Conservation (phyloP, 2,329 filamentous ascomycete species). For the Bertia moriformis region DNA sequence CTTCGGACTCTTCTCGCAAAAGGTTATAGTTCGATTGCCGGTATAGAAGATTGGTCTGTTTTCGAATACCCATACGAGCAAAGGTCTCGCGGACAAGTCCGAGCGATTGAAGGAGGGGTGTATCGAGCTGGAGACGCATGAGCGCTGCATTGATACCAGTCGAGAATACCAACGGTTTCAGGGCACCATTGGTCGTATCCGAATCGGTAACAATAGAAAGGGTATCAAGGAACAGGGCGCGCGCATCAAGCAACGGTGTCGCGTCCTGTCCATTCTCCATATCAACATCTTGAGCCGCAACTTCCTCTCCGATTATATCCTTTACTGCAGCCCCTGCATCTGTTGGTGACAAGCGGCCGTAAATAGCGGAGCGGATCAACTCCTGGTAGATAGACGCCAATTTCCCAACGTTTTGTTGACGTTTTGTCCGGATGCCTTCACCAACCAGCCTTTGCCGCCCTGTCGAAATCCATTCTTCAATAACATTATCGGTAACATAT, state of each 20-base stretch:
- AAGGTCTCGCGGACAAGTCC: slow-evolving; percentile 79
- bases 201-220: slow-evolving; percentile 66
- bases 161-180: slow-evolving; percentile 47
- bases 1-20: slow-evolving; percentile 85
- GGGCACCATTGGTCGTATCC: slow-evolving; percentile 35
- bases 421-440: slow-evolving; percentile 46
- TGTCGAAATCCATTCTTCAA: slow-evolving; percentile 51
- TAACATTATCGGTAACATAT: slow-evolving; percentile 55
- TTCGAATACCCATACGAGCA: slow-evolving; percentile 66
- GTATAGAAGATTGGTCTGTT: slow-evolving; percentile 85
- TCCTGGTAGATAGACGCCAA: slow-evolving; percentile 72
- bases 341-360: slow-evolving; percentile 47
- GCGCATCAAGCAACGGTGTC: slow-evolving; percentile 38
- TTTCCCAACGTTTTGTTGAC: slow-evolving; percentile 52
- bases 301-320: slow-evolving; percentile 52
- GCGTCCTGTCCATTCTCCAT: neutral
- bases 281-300: slow-evolving; percentile 31
- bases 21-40: slow-evolving; percentile 95
- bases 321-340: slow-evolving; percentile 63
- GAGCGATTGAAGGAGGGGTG: slow-evolving; percentile 57
- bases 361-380: slow-evolving; percentile 61
- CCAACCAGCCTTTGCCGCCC: slow-evolving; percentile 56
- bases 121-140: slow-evolving; percentile 75
- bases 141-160: slow-evolving; percentile 57
- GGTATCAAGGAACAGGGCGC: slow-evolving; percentile 67